phyloP scores from a whole-genome alignment of 106 monocot species.

The Agapanthus africanus region DNA sequence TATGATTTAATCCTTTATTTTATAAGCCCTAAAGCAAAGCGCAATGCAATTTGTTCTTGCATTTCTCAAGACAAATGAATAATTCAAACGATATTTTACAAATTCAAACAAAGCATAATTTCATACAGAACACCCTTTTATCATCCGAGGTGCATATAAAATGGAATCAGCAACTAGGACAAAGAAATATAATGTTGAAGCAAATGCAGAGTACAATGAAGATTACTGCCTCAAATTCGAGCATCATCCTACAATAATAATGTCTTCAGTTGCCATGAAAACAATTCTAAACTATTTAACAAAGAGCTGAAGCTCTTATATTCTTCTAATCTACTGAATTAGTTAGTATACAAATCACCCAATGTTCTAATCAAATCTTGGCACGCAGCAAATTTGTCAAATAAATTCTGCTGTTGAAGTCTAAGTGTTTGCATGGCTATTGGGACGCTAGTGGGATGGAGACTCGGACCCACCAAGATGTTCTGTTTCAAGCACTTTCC shows the following conservation, averaged over 20 bases:
- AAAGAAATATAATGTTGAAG: neutral
- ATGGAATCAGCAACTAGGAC: constrained; percentile 1
- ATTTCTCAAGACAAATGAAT: neutral
- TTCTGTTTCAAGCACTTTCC: constrained; percentile 9
- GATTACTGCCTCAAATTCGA: neutral
- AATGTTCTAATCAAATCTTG: neutral
- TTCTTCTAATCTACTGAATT: neutral
- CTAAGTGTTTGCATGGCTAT: neutral
- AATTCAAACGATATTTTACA: neutral
- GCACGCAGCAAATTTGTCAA: neutral
- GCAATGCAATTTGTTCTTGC: no score
- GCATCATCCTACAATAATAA: neutral
- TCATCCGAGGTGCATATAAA: neutral
- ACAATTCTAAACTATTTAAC: no score
- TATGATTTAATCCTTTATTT: no score
- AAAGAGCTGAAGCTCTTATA: neutral
- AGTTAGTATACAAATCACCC: neutral
- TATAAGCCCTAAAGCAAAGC: no score
- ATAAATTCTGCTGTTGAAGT: neutral
- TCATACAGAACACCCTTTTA: neutral
- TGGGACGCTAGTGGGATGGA: neutral
- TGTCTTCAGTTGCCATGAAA: no score
- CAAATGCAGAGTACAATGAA: neutral
- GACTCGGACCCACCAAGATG: neutral
- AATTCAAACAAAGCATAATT: neutral